Conservation (phyloP, 345 rosid species). For the Triadica sebifera region DNA sequence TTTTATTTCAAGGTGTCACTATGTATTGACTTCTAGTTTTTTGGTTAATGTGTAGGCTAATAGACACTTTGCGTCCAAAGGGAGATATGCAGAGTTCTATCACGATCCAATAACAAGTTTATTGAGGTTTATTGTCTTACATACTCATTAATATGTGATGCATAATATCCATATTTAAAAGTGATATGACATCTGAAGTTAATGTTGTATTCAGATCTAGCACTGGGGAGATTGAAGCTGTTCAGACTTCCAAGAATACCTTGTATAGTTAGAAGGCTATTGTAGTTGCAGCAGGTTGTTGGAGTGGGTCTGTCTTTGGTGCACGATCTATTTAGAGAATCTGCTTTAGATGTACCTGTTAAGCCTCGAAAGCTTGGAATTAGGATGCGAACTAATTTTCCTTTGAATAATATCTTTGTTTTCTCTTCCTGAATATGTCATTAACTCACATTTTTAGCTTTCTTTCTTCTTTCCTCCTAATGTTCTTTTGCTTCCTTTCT, state of each 20-base stretch:
- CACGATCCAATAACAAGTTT: slow-evolving; percentile 68
- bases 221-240: slow-evolving; percentile 52
- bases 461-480: too few relatives aligned
- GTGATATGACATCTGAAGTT: background rate
- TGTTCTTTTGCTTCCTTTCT: too few relatives aligned
- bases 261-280: slow-evolving; percentile 66
- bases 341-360: slow-evolving; percentile 53
- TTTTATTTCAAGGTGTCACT: background rate
- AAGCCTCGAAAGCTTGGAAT: slow-evolving; percentile 88
- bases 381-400: too few relatives aligned
- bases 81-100: slow-evolving; percentile 82
- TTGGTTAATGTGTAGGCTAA: slow-evolving; percentile 44
- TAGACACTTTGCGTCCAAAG: slow-evolving; percentile 51
- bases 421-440: too few relatives aligned
- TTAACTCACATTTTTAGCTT: too few relatives aligned
- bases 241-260: slow-evolving; percentile 57
- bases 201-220: slow-evolving; percentile 37
- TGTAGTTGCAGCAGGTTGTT: slow-evolving; percentile 82
- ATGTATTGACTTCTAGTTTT: too few relatives aligned
- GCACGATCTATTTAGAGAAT: slow-evolving; percentile 50
- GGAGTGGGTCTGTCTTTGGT: slow-evolving; percentile 82
- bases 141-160: slow-evolving; percentile 3
- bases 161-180: background rate
- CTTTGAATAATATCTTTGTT: background rate
- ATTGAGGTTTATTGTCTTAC: slow-evolving; percentile 45